Evolutionary conservation across 2,329 filamentous ascomycete genomes (phyloP).

Genomic region (Parastagonospora nodorum): DNA sequence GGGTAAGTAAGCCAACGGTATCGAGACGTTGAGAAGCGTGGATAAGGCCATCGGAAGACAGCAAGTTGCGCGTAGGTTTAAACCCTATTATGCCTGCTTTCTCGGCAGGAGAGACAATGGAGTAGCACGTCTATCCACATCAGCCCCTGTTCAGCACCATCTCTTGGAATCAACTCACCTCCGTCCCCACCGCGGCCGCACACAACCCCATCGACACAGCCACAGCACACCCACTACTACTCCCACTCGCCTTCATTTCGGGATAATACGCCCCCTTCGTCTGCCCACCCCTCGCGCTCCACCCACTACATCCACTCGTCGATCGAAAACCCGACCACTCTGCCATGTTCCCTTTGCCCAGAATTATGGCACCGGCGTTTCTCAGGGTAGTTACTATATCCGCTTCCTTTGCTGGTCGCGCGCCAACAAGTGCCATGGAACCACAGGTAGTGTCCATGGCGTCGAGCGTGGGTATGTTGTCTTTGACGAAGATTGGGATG

Average conservation of each 20-base stretch:
- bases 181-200: constrained; percentile 62
- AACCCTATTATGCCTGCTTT: constrained; percentile 21
- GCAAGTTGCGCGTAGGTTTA: constrained; percentile 53
- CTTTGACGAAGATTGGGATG: constrained; percentile 65
- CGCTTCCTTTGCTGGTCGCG: constrained; percentile 60
- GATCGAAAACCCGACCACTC: constrained; percentile 67
- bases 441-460: constrained; percentile 50
- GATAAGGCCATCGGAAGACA: constrained; percentile 62
- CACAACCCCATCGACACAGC: constrained; percentile 61
- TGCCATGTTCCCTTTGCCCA: constrained; percentile 67
- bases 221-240: constrained; percentile 65
- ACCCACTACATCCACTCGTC: constrained; percentile 61
- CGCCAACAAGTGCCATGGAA: constrained; percentile 63
- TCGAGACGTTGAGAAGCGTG: constrained; percentile 61
- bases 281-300: constrained; percentile 66
- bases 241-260: constrained; percentile 64
- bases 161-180: constrained; percentile 38
- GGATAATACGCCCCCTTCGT: constrained; percentile 62
- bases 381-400: constrained; percentile 62
- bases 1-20: constrained; percentile 58
- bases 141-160: background rate
- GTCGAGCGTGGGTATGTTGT: constrained; percentile 61
- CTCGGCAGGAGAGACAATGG: constrained; percentile 20
- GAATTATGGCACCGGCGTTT: constrained; percentile 62
- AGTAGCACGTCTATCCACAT: constrained; percentile 12